These are phyloP conservation scores for Seiridium unicorne DNA, from an alignment of 2,329 filamentous ascomycete species.

Conservation along the genomic window DNA sequence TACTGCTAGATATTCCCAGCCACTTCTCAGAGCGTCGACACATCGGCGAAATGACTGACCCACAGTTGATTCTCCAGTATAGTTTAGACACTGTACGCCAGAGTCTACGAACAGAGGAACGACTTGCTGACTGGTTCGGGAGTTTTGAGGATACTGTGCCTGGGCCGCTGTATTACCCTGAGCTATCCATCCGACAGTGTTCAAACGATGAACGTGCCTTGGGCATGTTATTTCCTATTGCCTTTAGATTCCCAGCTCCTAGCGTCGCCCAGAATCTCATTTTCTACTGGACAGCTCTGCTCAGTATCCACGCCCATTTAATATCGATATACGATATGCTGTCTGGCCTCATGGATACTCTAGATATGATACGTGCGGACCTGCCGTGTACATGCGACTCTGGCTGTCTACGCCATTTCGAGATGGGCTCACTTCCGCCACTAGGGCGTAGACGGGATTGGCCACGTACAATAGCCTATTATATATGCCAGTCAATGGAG, in stretches of 20 bases:
- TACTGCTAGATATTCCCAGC: conserved; percentile 15
- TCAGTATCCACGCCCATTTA: conserved; percentile 14
- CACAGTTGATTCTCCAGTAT: not conserved
- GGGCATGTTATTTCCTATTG: conserved; percentile 15
- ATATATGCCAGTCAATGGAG: conserved; percentile 21
- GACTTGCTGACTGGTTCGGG: conserved; percentile 8
- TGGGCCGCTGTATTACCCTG: conserved; percentile 17
- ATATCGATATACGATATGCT: conserved; percentile 4
- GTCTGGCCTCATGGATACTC: not conserved
- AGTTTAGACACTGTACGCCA: not conserved
- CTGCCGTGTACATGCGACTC: not conserved
- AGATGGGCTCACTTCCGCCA: not conserved
- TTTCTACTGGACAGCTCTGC: conserved; percentile 15
- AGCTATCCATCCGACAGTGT: conserved; percentile 13
- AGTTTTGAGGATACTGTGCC: conserved; percentile 12
- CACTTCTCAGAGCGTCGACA: conserved; percentile 7
- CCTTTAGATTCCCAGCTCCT: conserved; percentile 20
- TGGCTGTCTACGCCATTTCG: not conserved
- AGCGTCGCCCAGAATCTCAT: conserved; percentile 15
- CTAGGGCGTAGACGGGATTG: conserved; percentile 4
- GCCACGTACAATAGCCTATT: conserved; percentile 11
- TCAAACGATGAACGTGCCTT: not conserved
- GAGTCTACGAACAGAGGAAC: not conserved
- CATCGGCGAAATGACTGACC: not conserved
- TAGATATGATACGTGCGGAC: not conserved